These are phyloP conservation scores for Cryomyces minteri DNA, from an alignment of 495 filamentous ascomycete species.

Conservation along the genomic window DNA sequence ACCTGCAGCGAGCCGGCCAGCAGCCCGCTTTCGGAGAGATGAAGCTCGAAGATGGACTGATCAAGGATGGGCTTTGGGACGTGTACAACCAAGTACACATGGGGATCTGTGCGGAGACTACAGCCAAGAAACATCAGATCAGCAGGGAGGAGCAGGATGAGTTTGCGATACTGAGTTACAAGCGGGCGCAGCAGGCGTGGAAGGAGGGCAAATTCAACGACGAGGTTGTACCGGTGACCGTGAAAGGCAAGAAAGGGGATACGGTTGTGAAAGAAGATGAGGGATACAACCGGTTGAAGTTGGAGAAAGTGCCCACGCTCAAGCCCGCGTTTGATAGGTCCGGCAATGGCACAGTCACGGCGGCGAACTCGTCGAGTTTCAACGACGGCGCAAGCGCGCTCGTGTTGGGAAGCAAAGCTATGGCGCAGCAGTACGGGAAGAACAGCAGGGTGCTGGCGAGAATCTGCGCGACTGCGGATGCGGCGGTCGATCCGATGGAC, in stretches of 20 bases:
- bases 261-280: constrained; percentile 65
- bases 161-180: constrained; percentile 76
- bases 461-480: constrained; percentile 76
- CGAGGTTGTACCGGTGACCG: constrained; percentile 71
- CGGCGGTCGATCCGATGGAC: constrained; percentile 82
- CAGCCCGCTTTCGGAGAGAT: constrained; percentile 72
- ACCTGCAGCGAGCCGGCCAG: constrained; percentile 56
- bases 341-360: constrained; percentile 78
- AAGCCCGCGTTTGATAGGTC: constrained; percentile 82
- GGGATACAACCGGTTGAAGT: constrained; percentile 65
- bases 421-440: constrained; percentile 56
- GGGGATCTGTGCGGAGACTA: constrained; percentile 94
- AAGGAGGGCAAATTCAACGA: constrained; percentile 57
- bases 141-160: constrained; percentile 72
- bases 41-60: constrained; percentile 73
- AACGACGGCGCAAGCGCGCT: constrained; percentile 92
- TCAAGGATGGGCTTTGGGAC: constrained; percentile 92
- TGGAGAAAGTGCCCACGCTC: constrained; percentile 66
- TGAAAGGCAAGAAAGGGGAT: constrained; percentile 70
- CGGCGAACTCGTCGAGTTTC: constrained; percentile 80
- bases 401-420: constrained; percentile 56
- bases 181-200: constrained; percentile 85
- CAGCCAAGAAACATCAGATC: constrained; percentile 70
- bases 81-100: constrained; percentile 95
- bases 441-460: constrained; percentile 62